Conservation (phyloP, 2,329 filamentous ascomycete species). For the Zymoseptoria crescenta region DNA sequence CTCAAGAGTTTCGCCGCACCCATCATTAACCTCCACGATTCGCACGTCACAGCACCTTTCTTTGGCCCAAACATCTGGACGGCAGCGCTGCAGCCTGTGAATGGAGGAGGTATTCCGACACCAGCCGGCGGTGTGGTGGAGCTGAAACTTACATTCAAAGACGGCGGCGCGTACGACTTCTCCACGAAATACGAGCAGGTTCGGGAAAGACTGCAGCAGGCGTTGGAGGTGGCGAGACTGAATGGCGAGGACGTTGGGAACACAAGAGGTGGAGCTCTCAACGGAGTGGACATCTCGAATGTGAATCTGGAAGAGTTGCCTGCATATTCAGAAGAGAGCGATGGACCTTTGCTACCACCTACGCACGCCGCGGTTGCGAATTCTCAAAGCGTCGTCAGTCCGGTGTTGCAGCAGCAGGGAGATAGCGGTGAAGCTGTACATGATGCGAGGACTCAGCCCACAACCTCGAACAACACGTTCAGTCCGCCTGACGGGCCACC, state of each 20-base stretch:
- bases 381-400: conserved; percentile 1
- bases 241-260: conserved; percentile 14
- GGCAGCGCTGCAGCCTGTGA: conserved; percentile 68
- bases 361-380: conserved; percentile 26
- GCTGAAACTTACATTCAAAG: conserved; percentile 81
- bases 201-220: conserved; percentile 75
- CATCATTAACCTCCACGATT: conserved; percentile 79
- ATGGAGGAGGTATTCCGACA: conserved; percentile 72
- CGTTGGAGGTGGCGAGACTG: conserved; percentile 59
- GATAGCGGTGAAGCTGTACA: conserved; percentile 12
- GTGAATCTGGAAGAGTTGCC: conserved; percentile 82
- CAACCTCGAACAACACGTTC: conserved; percentile 28
- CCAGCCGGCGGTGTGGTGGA: conserved; percentile 64
- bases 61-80: conserved; percentile 91
- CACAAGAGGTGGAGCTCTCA: conserved; percentile 28
- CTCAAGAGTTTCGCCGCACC: conserved; percentile 86
- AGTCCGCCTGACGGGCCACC: conserved; percentile 65
- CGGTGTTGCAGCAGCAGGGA: conserved; percentile 14
- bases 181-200: conserved; percentile 74
- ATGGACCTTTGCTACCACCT: conserved; percentile 32
- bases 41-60: conserved; percentile 78
- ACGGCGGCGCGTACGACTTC: conserved; percentile 92
- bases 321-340: conserved; percentile 63
- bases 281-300: conserved; percentile 49
- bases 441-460: conserved; percentile 10